Base-by-base conservation (phyloP, 208 protist species). In the Wallacemonas rigidus region DNA sequence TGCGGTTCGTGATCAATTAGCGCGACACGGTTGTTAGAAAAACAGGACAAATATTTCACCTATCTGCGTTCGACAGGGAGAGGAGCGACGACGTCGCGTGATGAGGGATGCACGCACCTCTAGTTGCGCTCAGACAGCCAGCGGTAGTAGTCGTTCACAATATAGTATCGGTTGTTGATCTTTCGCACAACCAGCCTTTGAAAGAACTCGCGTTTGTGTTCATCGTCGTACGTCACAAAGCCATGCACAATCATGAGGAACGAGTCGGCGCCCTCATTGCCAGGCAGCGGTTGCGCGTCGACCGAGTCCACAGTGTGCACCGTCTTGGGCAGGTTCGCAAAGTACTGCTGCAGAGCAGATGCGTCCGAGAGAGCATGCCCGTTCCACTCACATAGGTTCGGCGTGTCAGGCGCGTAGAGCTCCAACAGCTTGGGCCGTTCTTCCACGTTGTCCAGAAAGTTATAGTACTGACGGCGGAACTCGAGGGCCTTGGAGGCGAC, bases 121-220 rank as follows among this genome's bases (percentile, higher is more conserved):
- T 65, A 65, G 43, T 65, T 65, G 54, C 81, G 81, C 76, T 95
- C 91, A 56, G 80, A 81, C 15, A 95, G 73, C 92, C 92, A 97
- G 70, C 92, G 89, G 75, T 95, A 95, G 83, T 97, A 97, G 74
- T 97, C 92, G 67, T 97, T 93, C 17, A 97, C 36, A 39, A 97
- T 95, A 82, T 95, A 95, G 57, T 90, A 94, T 3, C 78, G 71
- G 39, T 82, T 86, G n/a, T 89, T 82, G 40, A 80, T 74, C 48
- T 85, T 82, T n/a, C 89, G 80, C 60, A 97, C 81, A 14, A 95
- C 85, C 61, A 97, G 76, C 35, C 92, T 83, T 71, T 97, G 92
- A 67, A 87, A 97, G 47, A 97, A 97, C 69, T 95, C 87, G 6
- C 92, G 74, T 60, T 83, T 84, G 76, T 97, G 92, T 76, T 97